Base-by-base conservation (phyloP, 2,329 filamentous ascomycete species). In the Trichophyton schoenleinii region DNA sequence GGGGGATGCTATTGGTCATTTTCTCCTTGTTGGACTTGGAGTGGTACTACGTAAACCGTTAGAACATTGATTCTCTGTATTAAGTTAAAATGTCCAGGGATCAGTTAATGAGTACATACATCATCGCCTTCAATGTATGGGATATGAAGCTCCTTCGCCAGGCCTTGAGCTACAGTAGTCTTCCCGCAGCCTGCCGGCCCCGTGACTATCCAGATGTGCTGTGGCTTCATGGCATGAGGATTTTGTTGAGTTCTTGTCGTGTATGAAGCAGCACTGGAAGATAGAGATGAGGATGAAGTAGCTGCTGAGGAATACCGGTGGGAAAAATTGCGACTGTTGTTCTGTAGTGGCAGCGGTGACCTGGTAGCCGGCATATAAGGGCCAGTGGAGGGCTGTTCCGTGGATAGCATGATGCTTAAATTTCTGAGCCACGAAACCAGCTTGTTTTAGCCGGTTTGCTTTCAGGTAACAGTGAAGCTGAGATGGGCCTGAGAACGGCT, bases 101-200 rank as follows among this genome's bases (percentile, higher is more conserved):
- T 38, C 34, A 38, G 34, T 13, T 11, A 8, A 46, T 58, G 20
- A 38, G 38, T 11, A 77, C 83, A 67, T 81, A 91, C 88, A 76
- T 87, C 82, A 70, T 91, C 88, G 63, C 88, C 88, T 76, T 91
- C 88, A 18, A 91, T 80, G 71, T 87, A 91, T 15, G 87, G 86
- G 62, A 89, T 71, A 34, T 81, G 75, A 41, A 91, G 77, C n/a
- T 80, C 72, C 22, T 80, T 74, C 49, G 87, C 81, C 49, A 91
- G 73, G 69, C 83, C 78, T 67, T 84, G 77, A 49, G 87, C 88
- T 31, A 91, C 82, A 0, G 87, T 91, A 62, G 83, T 88, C 78
- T 91, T 91, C 63, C 88, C 88, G 70, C 86, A 89, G 31, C 88
- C 88, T 49, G 88, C 87, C 59, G 88, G 88, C 31, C 88, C 88